phyloP scores from a whole-genome alignment of 208 protist species.

The Trypanosoma rangeli region DNA sequence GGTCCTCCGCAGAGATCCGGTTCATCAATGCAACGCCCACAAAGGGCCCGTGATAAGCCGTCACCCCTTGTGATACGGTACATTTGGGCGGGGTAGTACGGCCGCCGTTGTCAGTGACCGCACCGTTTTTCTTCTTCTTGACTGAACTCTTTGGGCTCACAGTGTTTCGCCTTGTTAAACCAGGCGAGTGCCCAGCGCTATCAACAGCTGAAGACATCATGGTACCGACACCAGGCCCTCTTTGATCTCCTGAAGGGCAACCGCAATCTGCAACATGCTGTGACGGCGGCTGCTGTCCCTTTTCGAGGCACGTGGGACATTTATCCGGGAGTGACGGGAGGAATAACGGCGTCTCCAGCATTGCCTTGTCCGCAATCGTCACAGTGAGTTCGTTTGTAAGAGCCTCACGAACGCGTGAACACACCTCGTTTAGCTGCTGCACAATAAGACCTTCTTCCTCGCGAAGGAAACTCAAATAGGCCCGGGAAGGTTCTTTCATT shows the following conservation, averaged over 20 bases:
- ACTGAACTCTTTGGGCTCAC: not conserved
- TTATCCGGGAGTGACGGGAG: constrained; percentile 3
- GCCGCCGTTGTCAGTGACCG: not conserved
- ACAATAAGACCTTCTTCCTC: constrained; percentile 26
- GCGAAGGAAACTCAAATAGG: constrained; percentile 19
- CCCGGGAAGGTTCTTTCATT: constrained; percentile 3
- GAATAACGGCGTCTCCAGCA: constrained; percentile 27
- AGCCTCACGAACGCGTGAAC: constrained; percentile 13
- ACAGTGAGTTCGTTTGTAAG: not conserved
- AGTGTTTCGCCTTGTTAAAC: not conserved
- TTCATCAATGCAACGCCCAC: constrained; percentile 18
- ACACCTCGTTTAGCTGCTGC: constrained; percentile 22
- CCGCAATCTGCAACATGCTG: not conserved
- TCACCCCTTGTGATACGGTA: not conserved
- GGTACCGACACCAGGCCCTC: not conserved
- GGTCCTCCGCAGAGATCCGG: not conserved
- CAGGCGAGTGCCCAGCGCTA: not conserved
- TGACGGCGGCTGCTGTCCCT: not conserved
- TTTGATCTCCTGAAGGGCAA: not conserved
- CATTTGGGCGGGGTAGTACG: not conserved
- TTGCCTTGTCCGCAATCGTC: constrained; percentile 18
- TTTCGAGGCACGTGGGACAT: not conserved
- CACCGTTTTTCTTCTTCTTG: not conserved
- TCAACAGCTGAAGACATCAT: not conserved
- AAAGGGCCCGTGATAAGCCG: not conserved